Evolutionary conservation across 2,329 filamentous ascomycete genomes (phyloP).

Genomic region (Harringtonia lauricola): DNA sequence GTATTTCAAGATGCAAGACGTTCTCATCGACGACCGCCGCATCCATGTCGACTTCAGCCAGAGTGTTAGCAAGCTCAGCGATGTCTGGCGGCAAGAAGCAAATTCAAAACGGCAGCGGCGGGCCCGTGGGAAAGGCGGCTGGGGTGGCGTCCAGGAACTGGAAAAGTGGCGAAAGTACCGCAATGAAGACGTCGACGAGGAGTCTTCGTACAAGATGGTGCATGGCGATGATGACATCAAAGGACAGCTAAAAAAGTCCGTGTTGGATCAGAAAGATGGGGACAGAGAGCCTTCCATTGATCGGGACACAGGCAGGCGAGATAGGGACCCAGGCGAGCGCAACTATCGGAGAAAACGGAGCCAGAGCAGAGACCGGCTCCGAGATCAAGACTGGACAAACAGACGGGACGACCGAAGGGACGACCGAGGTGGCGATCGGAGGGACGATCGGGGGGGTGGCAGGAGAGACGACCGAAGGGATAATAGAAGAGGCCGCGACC

Average conservation of each 20-base stretch:
- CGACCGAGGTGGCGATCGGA: background rate
- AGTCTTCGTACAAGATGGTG: slow-evolving; percentile 59
- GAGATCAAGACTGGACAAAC: background rate
- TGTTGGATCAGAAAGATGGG: slow-evolving; percentile 10
- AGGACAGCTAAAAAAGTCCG: slow-evolving; percentile 30
- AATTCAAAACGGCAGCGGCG: slow-evolving; percentile 62
- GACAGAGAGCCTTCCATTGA: background rate
- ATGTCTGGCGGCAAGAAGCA: slow-evolving; percentile 77
- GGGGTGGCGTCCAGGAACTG: slow-evolving; percentile 78
- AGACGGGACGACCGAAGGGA: too few relatives aligned
- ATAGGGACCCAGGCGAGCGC: background rate
- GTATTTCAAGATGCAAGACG: slow-evolving; percentile 98
- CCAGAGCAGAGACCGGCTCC: background rate
- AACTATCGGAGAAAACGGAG: background rate
- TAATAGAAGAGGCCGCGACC: slow-evolving; percentile 7
- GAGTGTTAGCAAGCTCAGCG: slow-evolving; percentile 78
- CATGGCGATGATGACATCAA: slow-evolving; percentile 64
- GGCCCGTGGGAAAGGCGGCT: slow-evolving; percentile 52
- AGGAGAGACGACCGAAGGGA: slow-evolving; percentile 5
- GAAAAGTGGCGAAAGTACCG: slow-evolving; percentile 89
- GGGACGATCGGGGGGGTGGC: slow-evolving; percentile 3
- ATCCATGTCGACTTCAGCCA: slow-evolving; percentile 99
- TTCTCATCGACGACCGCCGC: slow-evolving; percentile 90
- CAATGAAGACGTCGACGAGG: slow-evolving; percentile 41
- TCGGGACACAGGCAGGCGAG: background rate